Base-by-base conservation (phyloP, 2,329 filamentous ascomycete genomes). In the Leptographium procerum region DNA sequence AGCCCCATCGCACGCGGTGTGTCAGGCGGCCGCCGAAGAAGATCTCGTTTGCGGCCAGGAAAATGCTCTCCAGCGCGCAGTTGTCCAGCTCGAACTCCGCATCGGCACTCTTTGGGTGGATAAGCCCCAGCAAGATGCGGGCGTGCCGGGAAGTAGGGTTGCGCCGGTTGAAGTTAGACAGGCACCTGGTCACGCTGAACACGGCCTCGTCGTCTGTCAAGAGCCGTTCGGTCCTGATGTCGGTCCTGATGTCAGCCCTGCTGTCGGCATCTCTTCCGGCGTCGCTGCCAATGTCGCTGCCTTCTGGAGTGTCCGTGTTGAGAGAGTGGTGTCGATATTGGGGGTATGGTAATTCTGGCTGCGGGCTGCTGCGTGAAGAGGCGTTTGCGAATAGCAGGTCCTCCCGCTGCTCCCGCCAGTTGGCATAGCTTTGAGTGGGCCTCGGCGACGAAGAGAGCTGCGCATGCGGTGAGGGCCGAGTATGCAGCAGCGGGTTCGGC, bases 1-100 rank as follows among this genome's bases (percentile, higher is more conserved):
- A 86, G 63, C 81, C 79, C 81, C 83, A 85, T 29, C 73, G 72
- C 6, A 86, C 83, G 29, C 83, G 77, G n/a, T 77, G 75, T 33
- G 74, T 72, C 14, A 86, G 73, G 8, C 73, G 74, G 29, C 80
- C 78, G 57, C 73, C 71, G 68, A 86, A 86, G 70, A 86, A 86
- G 50, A 86, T 74, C 57, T 81, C 78, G 69, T 86, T 84, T 50
- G 79, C 78, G 10, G 82, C 77, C 13, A 75, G 78, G 66, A 86
- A 81, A 62, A 86, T 83, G 65, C 75, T 77, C 53, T 76, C 73
- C 2, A 86, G 73, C 4, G 80, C 80, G 16, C 75, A 72, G 63
- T 84, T 76, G 69, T 85, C 82, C 34, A 85, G 75, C 1, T 73
- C 71, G 55, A 82, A 80, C 45, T 77, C 74, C 24, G 73, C 72